A percentile compares a stretch with the other conserved stretches of the same genome.
These are phyloP conservation scores for Trametes punicea DNA, from an alignment of 768 basidiomycete species.

Conservation along the genomic window DNA sequence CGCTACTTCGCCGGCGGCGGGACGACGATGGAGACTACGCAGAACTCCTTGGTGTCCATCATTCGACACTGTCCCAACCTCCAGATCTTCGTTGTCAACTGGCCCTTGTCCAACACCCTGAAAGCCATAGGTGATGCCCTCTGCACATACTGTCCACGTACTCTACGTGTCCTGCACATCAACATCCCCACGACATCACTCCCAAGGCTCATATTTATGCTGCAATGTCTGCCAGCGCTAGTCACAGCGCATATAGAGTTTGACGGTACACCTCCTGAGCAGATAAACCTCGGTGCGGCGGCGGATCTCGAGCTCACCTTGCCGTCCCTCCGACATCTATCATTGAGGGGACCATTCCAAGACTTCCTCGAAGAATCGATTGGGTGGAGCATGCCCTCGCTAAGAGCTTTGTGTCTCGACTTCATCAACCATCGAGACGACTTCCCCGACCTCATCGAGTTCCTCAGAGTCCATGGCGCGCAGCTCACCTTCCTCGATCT, in stretches of 20 bases:
- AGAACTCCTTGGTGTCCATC: slow-evolving; percentile 53
- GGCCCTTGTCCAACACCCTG: slow-evolving; percentile 57
- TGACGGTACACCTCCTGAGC: slow-evolving; percentile 35
- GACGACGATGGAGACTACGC: slow-evolving; percentile 45
- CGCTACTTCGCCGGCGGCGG: slow-evolving; percentile 44
- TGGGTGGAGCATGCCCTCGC: slow-evolving; percentile 63
- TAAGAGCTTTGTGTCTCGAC: slow-evolving; percentile 57
- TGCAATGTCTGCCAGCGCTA: slow-evolving; percentile 58
- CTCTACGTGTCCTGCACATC: slow-evolving; percentile 61
- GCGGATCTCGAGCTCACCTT: slow-evolving; percentile 51
- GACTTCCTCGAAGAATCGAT: slow-evolving; percentile 69
- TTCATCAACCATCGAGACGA: slow-evolving; percentile 43
- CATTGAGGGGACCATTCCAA: slow-evolving; percentile 54
- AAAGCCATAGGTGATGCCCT: slow-evolving; percentile 65
- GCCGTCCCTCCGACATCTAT: slow-evolving; percentile 58
- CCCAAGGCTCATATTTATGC: slow-evolving; percentile 69
- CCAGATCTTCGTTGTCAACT: slow-evolving; percentile 68
- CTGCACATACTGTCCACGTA: slow-evolving; percentile 44
- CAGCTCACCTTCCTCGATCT: slow-evolving; percentile 64
- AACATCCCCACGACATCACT: slow-evolving; percentile 52
- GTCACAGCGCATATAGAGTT: slow-evolving; percentile 57
- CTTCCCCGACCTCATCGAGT: slow-evolving; percentile 55
- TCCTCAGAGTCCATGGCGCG: slow-evolving; percentile 57
- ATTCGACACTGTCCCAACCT: slow-evolving; percentile 69
- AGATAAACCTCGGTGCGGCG: slow-evolving; percentile 55